Evolutionary conservation across 108 stramenopile genomes (phyloP).

Genomic region (Pseudonitzschia pungens): DNA sequence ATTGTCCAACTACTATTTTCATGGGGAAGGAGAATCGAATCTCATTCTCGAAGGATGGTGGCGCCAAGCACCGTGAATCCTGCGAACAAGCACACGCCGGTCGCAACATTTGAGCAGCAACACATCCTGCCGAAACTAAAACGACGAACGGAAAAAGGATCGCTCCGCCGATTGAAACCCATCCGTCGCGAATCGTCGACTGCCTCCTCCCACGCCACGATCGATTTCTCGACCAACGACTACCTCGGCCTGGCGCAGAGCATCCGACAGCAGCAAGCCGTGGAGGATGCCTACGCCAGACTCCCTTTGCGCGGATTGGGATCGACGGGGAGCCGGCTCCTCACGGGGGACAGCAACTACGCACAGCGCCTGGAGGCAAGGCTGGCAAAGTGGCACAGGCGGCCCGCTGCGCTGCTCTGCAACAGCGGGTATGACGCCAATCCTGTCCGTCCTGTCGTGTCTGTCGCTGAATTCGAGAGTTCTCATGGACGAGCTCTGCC

Average conservation of each 20-base stretch:
- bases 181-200: too few species aligned
- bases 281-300: slow-evolving; percentile 41
- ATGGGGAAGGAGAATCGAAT: too few species aligned
- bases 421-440: slow-evolving; percentile 99
- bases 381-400: slow-evolving; percentile 70
- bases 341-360: slow-evolving; percentile 87
- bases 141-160: slow-evolving; percentile 25
- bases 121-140: slow-evolving; percentile 22
- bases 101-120: slow-evolving; percentile 17
- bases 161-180: slow-evolving; percentile 19
- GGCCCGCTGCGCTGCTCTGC: slow-evolving; percentile 83
- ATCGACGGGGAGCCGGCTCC: slow-evolving; percentile 90
- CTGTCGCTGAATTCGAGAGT: slow-evolving; percentile 66
- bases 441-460: slow-evolving; percentile 79
- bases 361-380: slow-evolving; percentile 69
- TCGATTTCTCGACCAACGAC: slow-evolving; percentile 97
- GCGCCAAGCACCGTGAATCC: too few species aligned
- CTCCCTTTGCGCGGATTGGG: slow-evolving; percentile 42
- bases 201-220: background rate
- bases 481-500: slow-evolving; percentile 90
- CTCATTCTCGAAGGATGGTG: too few species aligned
- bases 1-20: too few species aligned
- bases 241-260: slow-evolving; percentile 93
- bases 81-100: slow-evolving; percentile 8
- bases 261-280: slow-evolving; percentile 41